Base-by-base conservation (phyloP, 1,284 basidiomycete species). In the Ustilago curta region DNA sequence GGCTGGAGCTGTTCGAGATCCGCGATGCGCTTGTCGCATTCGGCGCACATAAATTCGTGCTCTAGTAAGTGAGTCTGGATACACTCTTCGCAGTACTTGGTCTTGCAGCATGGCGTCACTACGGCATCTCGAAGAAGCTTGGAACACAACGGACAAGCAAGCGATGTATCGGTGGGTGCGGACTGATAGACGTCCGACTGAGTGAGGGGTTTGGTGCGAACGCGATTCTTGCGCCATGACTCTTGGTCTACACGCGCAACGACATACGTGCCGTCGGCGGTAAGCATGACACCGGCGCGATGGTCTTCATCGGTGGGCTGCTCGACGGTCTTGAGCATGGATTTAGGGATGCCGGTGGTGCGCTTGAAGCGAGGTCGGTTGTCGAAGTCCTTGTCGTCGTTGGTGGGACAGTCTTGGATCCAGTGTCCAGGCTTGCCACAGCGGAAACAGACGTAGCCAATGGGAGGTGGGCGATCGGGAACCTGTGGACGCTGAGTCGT, bases 391-490 rank as follows among this genome's bases (percentile, higher is more conserved):
- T 93, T 91, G 85, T 99, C 94, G 78, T 93, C 94, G 84, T 98
- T 98, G 4, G 94, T 97, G 0, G 97, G 97, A 84, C 97, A 99
- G 76, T 97, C 94, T 85, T 99, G 96, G 76, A 99, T 99, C 97
- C 97, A 99, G 83, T 99, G 97, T 9, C 83, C 83, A 51, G 97
- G 97, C 86, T 97, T 92, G 44, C 95, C 95, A 86, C 97, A 99
- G 42, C 97, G 91, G 86, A 98, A 98, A 85, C 97, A 99, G n/a
- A 99, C 95, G 87, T 99, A 99, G 59, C 95, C 97, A n/a, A 72
- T 60, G 4, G 82, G 82, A 21, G 82, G 82, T 23, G 82, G 82
- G 39, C 79, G 78, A 55, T 75, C 77, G 21, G 61, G 70, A 29
- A 74, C 45, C 25, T 62, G 69, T n/a, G 69, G 61, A 27, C 60